A percentile compares a stretch with the other conserved stretches of the same genome.
Evolutionary conservation across 2,329 filamentous ascomycete species (phyloP).

Genomic region (Colletotrichum sp.): DNA sequence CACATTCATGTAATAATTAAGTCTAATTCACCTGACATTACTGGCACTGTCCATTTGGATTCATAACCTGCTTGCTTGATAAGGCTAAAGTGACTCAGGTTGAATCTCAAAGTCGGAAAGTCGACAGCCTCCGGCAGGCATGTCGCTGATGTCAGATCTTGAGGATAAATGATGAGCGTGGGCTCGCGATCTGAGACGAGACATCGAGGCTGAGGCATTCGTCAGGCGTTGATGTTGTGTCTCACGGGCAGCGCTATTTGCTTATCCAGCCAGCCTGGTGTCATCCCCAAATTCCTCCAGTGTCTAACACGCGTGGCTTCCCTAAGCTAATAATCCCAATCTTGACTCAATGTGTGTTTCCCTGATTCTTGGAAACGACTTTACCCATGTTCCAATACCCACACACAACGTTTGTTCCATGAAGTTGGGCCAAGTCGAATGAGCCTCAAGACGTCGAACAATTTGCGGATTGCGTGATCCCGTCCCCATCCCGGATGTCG

Average conservation of each 20-base stretch:
- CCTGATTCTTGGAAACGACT: background rate
- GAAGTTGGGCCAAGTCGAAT: background rate
- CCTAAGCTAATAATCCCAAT: background rate
- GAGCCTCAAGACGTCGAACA: constrained; percentile 1
- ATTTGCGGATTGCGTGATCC: constrained; percentile 9
- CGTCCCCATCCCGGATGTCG: background rate
- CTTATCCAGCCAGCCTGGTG: background rate
- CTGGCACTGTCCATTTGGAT: background rate
- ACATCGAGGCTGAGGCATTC: background rate
- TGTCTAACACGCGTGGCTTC: background rate
- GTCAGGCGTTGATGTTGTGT: background rate
- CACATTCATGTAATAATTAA: constrained; percentile 17
- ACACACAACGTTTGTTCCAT: background rate
- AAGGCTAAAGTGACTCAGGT: accelerated
- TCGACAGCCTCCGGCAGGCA: background rate
- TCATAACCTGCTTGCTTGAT: background rate
- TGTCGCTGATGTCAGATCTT: background rate
- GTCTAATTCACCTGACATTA: background rate
- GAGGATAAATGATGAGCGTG: background rate
- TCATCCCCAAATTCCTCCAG: background rate
- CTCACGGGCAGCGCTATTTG: background rate
- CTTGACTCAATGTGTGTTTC: background rate
- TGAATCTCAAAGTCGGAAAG: background rate
- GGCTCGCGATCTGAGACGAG: background rate
- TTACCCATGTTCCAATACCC: accelerated